A percentile compares a stretch with the other conserved stretches of the same genome.
Evolutionary conservation across 2,329 filamentous ascomycete species (phyloP).

Genomic region (Drechslerella dactyloides): DNA sequence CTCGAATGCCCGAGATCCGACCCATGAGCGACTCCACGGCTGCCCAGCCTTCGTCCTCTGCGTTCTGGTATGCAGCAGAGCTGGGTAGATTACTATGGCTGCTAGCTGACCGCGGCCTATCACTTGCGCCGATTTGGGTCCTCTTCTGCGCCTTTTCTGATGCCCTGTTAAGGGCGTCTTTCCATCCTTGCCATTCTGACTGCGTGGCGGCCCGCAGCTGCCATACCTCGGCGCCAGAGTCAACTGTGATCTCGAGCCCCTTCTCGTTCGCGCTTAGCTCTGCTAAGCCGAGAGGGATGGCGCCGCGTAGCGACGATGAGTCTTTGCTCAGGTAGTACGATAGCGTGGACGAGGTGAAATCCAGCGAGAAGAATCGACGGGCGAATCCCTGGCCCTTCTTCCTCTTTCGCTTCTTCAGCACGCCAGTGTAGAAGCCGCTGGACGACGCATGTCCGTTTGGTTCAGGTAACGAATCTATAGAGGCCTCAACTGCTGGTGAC

Average conservation of each 20-base stretch:
- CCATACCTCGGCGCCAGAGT: conserved; percentile 97
- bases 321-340: conserved; percentile 97
- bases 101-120: conserved; percentile 20
- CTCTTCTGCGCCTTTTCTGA: conserved; percentile 67
- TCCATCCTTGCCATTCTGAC: conserved; percentile 88
- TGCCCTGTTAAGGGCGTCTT: conserved; percentile 82
- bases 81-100: conserved; percentile 35
- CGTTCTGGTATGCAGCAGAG: conserved; percentile 53
- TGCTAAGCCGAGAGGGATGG: conserved; percentile 88
- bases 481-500: conserved; percentile 41
- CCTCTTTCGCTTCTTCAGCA: conserved; percentile 84
- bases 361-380: conserved; percentile 90
- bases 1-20: conserved; percentile 82
- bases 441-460: conserved; percentile 27
- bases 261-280: conserved; percentile 89
- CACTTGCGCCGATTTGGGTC: conserved; percentile 46
- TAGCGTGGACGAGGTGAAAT: conserved; percentile 90
- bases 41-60: conserved; percentile 83
- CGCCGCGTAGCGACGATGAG: conserved; percentile 87
- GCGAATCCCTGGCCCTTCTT: conserved; percentile 95
- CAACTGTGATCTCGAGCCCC: conserved; percentile 89
- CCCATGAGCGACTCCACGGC: conserved; percentile 85
- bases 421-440: conserved; percentile 70
- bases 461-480: conserved; percentile 52
- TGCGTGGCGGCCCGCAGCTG: conserved; percentile 82